Evolutionary conservation across 2,329 filamentous ascomycete genomes (phyloP).

Genomic region (Parastagonospora nodorum): DNA sequence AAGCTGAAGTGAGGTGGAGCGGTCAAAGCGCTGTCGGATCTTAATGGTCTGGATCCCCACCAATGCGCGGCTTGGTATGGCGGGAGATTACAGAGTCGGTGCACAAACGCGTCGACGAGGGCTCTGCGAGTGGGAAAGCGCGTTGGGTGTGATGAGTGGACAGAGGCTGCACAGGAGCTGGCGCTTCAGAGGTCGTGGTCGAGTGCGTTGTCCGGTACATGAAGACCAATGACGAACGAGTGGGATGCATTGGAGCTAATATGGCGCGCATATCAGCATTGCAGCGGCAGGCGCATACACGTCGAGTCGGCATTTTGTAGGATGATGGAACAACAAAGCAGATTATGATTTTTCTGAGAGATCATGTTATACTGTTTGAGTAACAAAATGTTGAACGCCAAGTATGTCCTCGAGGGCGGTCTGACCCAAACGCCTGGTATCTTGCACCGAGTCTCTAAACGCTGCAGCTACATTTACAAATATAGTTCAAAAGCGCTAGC

Average conservation of each 20-base stretch:
- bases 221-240: conserved; percentile 37
- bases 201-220: conserved; percentile 28
- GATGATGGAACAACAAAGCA: background rate
- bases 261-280: conserved; percentile 17
- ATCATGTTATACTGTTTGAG: background rate
- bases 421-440: conserved; percentile 12
- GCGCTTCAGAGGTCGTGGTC: conserved; percentile 29
- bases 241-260: conserved; percentile 23
- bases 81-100: conserved; percentile 21
- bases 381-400: background rate
- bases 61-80: conserved; percentile 26
- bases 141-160: conserved; percentile 28
- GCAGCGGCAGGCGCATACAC: conserved; percentile 12
- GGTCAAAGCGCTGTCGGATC: conserved; percentile 39
- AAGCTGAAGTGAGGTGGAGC: conserved; percentile 27
- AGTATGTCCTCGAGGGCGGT: background rate
- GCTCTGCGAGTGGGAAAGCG: conserved; percentile 14
- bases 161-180: conserved; percentile 21
- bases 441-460: conserved; percentile 1
- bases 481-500: conserved; percentile 57
- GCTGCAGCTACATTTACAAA: conserved; percentile 10
- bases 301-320: background rate
- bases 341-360: background rate
- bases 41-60: conserved; percentile 21
- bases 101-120: conserved; percentile 23